Base-by-base conservation (phyloP, 2,329 filamentous ascomycete genomes). In the Aciculosporium take region DNA sequence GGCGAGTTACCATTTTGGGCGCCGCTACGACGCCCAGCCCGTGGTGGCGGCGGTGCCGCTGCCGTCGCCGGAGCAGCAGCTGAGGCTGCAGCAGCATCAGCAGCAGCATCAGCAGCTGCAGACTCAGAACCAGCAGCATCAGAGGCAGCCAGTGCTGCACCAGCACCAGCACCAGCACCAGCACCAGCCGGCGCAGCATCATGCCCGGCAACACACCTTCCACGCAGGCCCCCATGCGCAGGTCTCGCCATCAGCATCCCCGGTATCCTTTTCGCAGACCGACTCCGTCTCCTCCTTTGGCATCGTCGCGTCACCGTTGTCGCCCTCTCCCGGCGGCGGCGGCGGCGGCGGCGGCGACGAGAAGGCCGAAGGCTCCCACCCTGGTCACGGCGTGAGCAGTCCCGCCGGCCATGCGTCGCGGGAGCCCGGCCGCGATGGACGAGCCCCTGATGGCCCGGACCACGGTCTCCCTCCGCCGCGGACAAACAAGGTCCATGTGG, bases 1-100 rank as follows among this genome's bases (percentile, higher is more conserved):
- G 1, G 50, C 56, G 1, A 51, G 52, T 12, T 59, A 61, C 37
- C 48, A 52, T 31, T 29, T 52, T 9, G 50, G 49, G 7, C 41
- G 43, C 9, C 43, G 27, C 12, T 21, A 23, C 10, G 9, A 35
- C 17, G 29, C 44, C n/a, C 40, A 31, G 7, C 43, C 37, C n/a
- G 20, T n/a, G n/a, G n/a, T n/a, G n/a, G n/a, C n/a, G n/a, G n/a
- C n/a, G n/a, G n/a, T n/a, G n/a, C n/a, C n/a, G n/a, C n/a, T n/a
- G n/a, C n/a, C n/a, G n/a, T n/a, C n/a, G n/a, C n/a, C 21, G 7
- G 13, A 13, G 7, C 34, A 36, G 34, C 34, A 25, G 13, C 48
- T 45, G 15, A 49, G 48, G 15, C 42, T 37, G 23, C 46, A 43
- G 12, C 42, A 43, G n/a, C 28, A 31, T 3, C 25, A 13, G 15